Conservation (phyloP, 2,329 filamentous ascomycete species). For the Dothideomycetes sp. region DNA sequence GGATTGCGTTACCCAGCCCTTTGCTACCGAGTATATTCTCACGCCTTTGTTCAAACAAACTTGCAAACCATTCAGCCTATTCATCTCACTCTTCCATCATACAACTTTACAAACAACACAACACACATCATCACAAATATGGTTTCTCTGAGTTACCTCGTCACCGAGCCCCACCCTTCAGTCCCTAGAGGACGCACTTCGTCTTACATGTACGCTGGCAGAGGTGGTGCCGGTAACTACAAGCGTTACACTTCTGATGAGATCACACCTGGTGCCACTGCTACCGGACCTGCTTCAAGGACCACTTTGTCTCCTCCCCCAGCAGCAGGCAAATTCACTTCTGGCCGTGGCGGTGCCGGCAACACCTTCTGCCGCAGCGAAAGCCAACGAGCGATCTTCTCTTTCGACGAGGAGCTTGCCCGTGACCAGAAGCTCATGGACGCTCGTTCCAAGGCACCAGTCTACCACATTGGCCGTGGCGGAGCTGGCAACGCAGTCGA, state of each 20-base stretch:
- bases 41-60: not conserved
- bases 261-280: slow-evolving; percentile 39
- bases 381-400: slow-evolving; percentile 52
- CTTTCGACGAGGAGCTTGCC: slow-evolving; percentile 59
- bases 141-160: slow-evolving; percentile 37
- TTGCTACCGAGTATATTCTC: not conserved
- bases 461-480: slow-evolving; percentile 56
- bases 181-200: slow-evolving; percentile 33
- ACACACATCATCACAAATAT: slow-evolving; percentile 12
- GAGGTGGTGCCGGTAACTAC: slow-evolving; percentile 52
- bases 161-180: slow-evolving; percentile 54
- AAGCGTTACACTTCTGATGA: slow-evolving; percentile 46
- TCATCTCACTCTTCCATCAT: slow-evolving; percentile 12
- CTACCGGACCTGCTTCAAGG: slow-evolving; percentile 40
- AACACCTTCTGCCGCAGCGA: slow-evolving; percentile 45
- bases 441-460: slow-evolving; percentile 42
- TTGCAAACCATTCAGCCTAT: no score
- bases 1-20: not conserved
- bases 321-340: slow-evolving; percentile 43
- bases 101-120: slow-evolving; percentile 13
- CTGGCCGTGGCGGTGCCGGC: slow-evolving; percentile 50
- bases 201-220: slow-evolving; percentile 44
- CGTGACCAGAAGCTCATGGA: slow-evolving; percentile 46
- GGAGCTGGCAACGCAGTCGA: slow-evolving; percentile 48
- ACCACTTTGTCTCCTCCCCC: slow-evolving; percentile 40